A percentile compares a stretch with the other conserved stretches of the same genome.
phyloP scores from a whole-genome alignment of 1,139 yeast genomes.

The Diutina catenulata region DNA sequence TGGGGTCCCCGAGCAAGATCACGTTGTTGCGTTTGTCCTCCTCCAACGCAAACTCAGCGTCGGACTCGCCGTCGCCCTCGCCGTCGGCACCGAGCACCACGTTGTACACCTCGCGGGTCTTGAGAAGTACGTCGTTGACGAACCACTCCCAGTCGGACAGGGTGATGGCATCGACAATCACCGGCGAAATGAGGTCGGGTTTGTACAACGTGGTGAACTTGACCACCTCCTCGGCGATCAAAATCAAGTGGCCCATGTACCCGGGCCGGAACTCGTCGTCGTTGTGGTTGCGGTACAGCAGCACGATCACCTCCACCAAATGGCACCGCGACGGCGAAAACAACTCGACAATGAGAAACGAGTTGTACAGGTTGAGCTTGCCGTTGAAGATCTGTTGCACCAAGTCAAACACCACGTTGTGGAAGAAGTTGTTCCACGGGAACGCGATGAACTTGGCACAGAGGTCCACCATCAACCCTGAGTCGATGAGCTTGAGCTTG shows the following conservation, averaged over 20 bases:
- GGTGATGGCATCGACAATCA: constrained; percentile 26
- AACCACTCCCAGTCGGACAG: constrained; percentile 36
- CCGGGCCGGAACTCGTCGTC: constrained; percentile 28
- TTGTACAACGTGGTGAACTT: constrained; percentile 37
- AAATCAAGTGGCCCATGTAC: constrained; percentile 35
- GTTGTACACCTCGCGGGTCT: constrained; percentile 35
- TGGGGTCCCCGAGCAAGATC: constrained; percentile 24
- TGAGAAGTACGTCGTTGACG: constrained; percentile 28
- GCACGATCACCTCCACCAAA: constrained; percentile 24
- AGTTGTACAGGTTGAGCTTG: constrained; percentile 34
- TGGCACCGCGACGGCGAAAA: constrained; percentile 21
- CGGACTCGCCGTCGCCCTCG: constrained; percentile 13
- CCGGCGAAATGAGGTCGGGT: constrained; percentile 35
- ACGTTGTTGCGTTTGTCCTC: constrained; percentile 11
- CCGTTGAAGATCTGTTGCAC: constrained; percentile 39
- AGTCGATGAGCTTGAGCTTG: constrained; percentile 31
- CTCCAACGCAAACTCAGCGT: constrained; percentile 6
- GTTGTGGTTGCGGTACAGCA: constrained; percentile 14
- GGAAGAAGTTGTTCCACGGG: constrained; percentile 40
- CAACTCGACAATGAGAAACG: constrained; percentile 33
- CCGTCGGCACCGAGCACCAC: constrained; percentile 33
- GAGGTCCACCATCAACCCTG: constrained; percentile 23
- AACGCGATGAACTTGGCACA: constrained; percentile 26
- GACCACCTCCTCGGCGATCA: constrained; percentile 38
- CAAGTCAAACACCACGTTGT: constrained; percentile 38